These are phyloP conservation scores for Xylariaceae sp. DNA, from an alignment of 2,329 filamentous ascomycete species.

Conservation along the genomic window DNA sequence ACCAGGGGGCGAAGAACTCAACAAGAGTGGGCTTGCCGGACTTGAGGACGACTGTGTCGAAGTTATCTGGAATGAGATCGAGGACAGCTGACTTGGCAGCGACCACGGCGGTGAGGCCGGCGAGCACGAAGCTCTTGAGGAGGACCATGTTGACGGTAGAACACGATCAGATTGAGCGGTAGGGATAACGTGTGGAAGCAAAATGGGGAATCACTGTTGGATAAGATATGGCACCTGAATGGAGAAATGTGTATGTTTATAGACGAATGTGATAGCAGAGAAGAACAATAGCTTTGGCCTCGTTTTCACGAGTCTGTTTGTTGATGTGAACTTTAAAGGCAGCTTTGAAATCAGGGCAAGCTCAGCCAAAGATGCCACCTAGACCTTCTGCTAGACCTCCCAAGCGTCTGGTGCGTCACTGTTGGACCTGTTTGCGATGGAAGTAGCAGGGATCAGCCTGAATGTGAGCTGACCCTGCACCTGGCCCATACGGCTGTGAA, in stretches of 20 bases:
- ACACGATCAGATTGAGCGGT: not conserved
- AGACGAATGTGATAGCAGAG: not conserved
- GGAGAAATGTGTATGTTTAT: conserved; percentile 4
- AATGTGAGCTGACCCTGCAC: too few species aligned
- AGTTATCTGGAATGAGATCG: conserved; percentile 86
- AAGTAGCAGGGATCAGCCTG: not conserved
- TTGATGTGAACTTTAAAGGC: not conserved
- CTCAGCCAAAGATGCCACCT: conserved; percentile 21
- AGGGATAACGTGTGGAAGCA: too few species aligned
- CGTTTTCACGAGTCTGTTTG: too few species aligned
- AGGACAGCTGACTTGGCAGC: conserved; percentile 79
- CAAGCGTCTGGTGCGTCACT: conserved; percentile 14
- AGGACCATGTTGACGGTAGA: conserved; percentile 43
- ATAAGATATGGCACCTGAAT: not conserved
- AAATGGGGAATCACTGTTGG: conserved; percentile 6
- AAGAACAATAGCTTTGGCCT: too few species aligned
- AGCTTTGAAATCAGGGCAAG: conserved; percentile 21
- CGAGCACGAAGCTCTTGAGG: conserved; percentile 59
- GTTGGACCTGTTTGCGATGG: not conserved
- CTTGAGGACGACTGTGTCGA: conserved; percentile 84
- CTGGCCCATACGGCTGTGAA: too few species aligned
- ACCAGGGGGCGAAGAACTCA: conserved; percentile 99
- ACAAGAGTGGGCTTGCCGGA: conserved; percentile 94
- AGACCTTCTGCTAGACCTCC: conserved; percentile 7
- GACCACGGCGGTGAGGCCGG: conserved; percentile 52